Conservation (phyloP, 768 basidiomycete genomes). For the Boletus vermiculosoides region DNA sequence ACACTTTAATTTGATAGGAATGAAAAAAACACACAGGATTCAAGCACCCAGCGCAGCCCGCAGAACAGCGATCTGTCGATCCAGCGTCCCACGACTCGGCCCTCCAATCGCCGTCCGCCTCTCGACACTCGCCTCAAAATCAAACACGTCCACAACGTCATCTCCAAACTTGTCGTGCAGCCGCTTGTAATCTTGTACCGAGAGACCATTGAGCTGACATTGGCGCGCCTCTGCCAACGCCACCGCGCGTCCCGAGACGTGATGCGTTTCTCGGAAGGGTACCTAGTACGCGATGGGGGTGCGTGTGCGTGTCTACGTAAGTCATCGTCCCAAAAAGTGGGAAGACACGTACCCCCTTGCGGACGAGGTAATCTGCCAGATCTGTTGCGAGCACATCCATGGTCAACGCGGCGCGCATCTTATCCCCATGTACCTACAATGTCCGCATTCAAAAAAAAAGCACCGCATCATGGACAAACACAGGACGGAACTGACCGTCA, state of each 20-base stretch:
- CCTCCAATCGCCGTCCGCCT: slow-evolving; percentile 90
- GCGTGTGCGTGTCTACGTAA: background rate
- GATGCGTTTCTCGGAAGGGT: slow-evolving; percentile 98
- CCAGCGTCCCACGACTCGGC: slow-evolving; percentile 79
- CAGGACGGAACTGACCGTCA: slow-evolving; percentile 57
- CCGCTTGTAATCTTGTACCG: slow-evolving; percentile 73
- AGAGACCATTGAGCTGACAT: slow-evolving; percentile 79
- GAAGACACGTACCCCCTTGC: slow-evolving; percentile 79
- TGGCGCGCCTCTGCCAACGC: slow-evolving; percentile 85
- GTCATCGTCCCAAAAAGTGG: background rate
- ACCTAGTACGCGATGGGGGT: slow-evolving; percentile 53
- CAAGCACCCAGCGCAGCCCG: slow-evolving; percentile 49
- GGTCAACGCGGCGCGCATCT: slow-evolving; percentile 88
- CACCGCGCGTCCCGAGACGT: slow-evolving; percentile 95
- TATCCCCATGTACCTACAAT: slow-evolving; percentile 77
- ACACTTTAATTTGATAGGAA: background rate
- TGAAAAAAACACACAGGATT: slow-evolving; percentile 1
- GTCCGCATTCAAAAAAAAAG: background rate
- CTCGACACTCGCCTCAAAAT: slow-evolving; percentile 96
- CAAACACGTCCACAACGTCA: slow-evolving; percentile 82
- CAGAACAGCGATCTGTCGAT: slow-evolving; percentile 79
- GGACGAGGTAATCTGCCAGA: slow-evolving; percentile 96
- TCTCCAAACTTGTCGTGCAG: slow-evolving; percentile 76
- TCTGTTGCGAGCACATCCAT: slow-evolving; percentile 99
- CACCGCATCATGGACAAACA: background rate